Evolutionary conservation across 371 early-diverging fungal species (phyloP), one percentile per base, ranked within the genome.

Genomic region (Mortierella sp.): DNA sequence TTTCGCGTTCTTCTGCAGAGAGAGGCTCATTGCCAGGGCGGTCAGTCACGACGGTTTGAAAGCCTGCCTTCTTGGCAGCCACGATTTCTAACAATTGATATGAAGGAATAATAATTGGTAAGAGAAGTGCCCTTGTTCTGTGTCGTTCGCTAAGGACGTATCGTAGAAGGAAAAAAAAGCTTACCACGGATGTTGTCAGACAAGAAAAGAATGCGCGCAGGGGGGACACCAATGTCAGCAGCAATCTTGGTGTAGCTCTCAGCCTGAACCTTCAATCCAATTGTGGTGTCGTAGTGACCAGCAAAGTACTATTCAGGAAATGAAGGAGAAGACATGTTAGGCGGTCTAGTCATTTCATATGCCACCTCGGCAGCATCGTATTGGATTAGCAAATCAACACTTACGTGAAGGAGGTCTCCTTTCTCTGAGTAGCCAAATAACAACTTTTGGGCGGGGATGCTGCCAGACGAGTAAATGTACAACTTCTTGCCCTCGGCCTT

Each of bases 401-500:
- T 79, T 93, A 95, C 95, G 78, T 82, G 80, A 28, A 91, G 89
- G 55, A 99, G 79, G 74, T 98, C 91, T n/a, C 99, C 99, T 63
- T 95, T 91, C 45, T 95, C 93, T 0, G 95, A 94, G 85, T 92
- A 94, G 13, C 94, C 93, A 82, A 99, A 97, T 8, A 98, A 84
- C 21, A 98, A 90, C 89, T 98, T 98, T 84, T 99, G 98, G 0
- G 98, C 99, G 55, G 91, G 90, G 7, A 99, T 93, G 77, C 97
- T 96, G 6, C 99, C 99, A 45, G 98, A 97, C 6, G 97, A 97
- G 90, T 98, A 99, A 50, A 99, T 97, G 87, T 94, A 98, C 54
- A 97, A 90, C 76, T 90, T 90, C 63, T 93, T 91, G 38, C 92
- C 93, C 8, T 79, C 81, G 8, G 88, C 75, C 50, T 82, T 89